A percentile compares a stretch with the other conserved stretches of the same genome.
These are phyloP conservation scores for Quaeritorhiza haematococci DNA, from an alignment of 371 early-diverging fungal species.

Conservation along the genomic window DNA sequence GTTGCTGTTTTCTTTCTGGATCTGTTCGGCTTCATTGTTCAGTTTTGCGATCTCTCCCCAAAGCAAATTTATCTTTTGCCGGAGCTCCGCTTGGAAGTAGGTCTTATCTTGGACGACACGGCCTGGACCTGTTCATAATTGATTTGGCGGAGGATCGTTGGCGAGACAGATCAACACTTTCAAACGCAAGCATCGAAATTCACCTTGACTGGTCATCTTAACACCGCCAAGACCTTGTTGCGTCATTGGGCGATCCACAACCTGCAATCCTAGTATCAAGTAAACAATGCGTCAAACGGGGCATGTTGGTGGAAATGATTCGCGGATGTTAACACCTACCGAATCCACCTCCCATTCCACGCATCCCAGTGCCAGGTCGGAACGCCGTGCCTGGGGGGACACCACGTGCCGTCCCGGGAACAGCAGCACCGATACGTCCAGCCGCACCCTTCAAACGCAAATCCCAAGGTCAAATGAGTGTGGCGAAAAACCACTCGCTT, in stretches of 20 bases:
- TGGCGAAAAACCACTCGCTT: too few species aligned
- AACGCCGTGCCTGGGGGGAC: not conserved
- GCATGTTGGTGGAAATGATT: not conserved
- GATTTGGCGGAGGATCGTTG: not conserved
- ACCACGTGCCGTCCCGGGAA: not conserved
- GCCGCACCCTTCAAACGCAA: too few species aligned
- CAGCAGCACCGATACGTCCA: too few species aligned
- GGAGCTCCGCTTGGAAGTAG: constrained; percentile 45
- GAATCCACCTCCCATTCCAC: not conserved
- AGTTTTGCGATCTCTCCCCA: constrained; percentile 34
- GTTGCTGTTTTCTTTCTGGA: constrained; percentile 40
- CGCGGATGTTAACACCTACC: not conserved
- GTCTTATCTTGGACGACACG: constrained; percentile 42
- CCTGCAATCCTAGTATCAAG: constrained; percentile 38
- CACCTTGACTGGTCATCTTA: constrained; percentile 28
- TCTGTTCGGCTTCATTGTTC: constrained; percentile 28
- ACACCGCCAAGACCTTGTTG: constrained; percentile 48
- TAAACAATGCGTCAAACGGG: not conserved
- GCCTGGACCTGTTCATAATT: constrained; percentile 27
- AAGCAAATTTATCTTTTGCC: constrained; percentile 37
- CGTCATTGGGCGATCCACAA: constrained; percentile 46
- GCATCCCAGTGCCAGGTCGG: too few species aligned
- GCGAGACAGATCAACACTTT: not conserved
- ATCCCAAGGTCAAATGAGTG: too few species aligned
- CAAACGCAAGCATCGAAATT: not conserved